Evolutionary conservation across 73 alveolate genomes (phyloP).

Genomic region (Effrenium voratum): DNA sequence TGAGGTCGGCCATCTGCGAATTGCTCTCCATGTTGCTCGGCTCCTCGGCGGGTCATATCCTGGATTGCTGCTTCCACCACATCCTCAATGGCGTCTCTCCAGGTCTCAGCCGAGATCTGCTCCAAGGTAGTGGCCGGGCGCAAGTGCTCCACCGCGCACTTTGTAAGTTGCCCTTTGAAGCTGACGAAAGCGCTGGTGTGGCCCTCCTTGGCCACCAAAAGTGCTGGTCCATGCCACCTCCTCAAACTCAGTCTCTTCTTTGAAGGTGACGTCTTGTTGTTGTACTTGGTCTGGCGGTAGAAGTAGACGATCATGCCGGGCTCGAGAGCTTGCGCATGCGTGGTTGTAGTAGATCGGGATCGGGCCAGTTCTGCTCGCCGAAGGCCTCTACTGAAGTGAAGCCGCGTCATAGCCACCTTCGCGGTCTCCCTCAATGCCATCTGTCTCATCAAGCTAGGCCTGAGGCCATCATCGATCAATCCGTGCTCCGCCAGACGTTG

Average conservation of each 20-base stretch:
- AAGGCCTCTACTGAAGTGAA: background rate
- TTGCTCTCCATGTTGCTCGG: background rate
- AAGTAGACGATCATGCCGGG: background rate
- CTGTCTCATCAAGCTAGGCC: background rate
- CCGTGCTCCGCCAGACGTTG: background rate
- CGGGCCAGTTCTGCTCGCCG: slow-evolving; percentile 40
- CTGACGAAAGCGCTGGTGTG: background rate
- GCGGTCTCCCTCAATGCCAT: slow-evolving; percentile 16
- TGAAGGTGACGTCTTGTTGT: background rate
- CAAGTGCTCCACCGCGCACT: slow-evolving; percentile 26
- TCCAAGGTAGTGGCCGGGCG: slow-evolving; percentile 2
- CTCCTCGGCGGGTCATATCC: background rate
- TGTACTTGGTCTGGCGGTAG: background rate
- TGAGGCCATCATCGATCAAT: background rate
- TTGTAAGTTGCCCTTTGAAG: slow-evolving; percentile 35
- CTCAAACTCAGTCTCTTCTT: background rate
- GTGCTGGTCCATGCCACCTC: slow-evolving; percentile 29
- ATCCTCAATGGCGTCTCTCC: slow-evolving; percentile 39
- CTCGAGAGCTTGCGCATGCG: background rate
- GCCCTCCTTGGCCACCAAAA: background rate
- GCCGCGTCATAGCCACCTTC: background rate
- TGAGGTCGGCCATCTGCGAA: background rate
- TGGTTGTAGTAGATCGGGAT: background rate
- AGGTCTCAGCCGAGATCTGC: background rate
- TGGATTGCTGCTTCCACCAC: background rate